These are phyloP conservation scores for Clonostachys rhizophaga DNA, from an alignment of 2,329 filamentous ascomycete species.

Conservation along the genomic window DNA sequence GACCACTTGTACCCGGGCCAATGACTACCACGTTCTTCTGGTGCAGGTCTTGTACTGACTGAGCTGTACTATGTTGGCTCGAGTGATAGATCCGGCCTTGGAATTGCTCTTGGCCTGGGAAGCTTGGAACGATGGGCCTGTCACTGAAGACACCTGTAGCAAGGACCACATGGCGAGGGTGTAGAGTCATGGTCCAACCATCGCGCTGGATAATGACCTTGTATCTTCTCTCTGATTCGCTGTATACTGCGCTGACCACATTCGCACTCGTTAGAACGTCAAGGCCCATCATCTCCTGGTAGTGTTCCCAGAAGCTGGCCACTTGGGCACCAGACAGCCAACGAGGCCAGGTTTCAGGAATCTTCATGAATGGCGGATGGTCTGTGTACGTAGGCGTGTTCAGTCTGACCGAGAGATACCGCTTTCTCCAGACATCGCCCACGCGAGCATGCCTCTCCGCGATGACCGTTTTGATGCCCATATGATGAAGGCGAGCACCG, in stretches of 20 bases:
- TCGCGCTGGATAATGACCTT: slow-evolving; percentile 18
- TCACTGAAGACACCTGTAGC: slow-evolving; percentile 35
- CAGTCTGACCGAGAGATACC: slow-evolving; percentile 25
- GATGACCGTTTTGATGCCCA: slow-evolving; percentile 24
- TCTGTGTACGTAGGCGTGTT: slow-evolving; percentile 4
- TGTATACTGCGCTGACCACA: slow-evolving; percentile 29
- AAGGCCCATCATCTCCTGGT: slow-evolving; percentile 39
- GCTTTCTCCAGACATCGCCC: slow-evolving; percentile 44
- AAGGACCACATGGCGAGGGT: slow-evolving; percentile 38
- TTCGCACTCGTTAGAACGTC: slow-evolving; percentile 35
- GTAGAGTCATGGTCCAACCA: slow-evolving; percentile 15
- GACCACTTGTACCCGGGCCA: slow-evolving; percentile 41
- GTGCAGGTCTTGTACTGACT: slow-evolving; percentile 2
- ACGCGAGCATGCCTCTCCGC: slow-evolving; percentile 38
- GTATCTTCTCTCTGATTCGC: slow-evolving; percentile 28
- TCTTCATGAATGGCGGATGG: slow-evolving; percentile 9
- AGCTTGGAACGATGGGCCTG: slow-evolving; percentile 27
- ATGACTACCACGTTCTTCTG: slow-evolving; percentile 39
- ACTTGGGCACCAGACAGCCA: slow-evolving; percentile 39
- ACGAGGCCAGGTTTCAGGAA: slow-evolving; percentile 10
- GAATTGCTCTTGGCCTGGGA: slow-evolving; percentile 32
- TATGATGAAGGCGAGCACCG: slow-evolving; percentile 18
- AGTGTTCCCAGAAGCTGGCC: slow-evolving; percentile 40
- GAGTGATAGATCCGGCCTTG: slow-evolving; percentile 37
- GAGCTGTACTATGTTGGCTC: slow-evolving; percentile 31